A percentile compares a stretch with the other conserved stretches of the same genome.
phyloP scores from a whole-genome alignment of 495 filamentous ascomycete species.

The Peziza echinospora region DNA sequence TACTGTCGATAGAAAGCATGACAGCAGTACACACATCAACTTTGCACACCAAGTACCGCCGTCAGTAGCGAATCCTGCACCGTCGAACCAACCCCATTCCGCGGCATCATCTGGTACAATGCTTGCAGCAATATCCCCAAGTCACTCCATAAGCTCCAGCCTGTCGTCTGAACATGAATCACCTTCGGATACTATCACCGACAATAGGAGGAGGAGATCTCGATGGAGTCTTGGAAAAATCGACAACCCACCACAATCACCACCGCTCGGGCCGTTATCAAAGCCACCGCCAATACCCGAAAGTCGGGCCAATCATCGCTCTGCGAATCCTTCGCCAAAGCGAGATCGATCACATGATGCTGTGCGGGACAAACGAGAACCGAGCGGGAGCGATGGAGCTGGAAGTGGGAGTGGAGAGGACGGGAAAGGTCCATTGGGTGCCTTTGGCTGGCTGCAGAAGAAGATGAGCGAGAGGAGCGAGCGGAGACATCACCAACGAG shows the following conservation, averaged over 20 bases:
- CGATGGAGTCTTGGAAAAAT: conserved; percentile 45
- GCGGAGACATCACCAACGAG: background rate
- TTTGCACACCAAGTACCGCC: conserved; percentile 1
- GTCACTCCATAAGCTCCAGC: conserved; percentile 16
- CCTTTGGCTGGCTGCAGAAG: conserved; percentile 63
- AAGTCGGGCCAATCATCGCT: no score
- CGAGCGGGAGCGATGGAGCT: conserved; percentile 15
- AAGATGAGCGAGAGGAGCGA: conserved; percentile 66
- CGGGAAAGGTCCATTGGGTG: conserved; percentile 39
- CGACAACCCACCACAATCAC: conserved; percentile 26
- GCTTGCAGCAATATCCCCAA: conserved; percentile 54
- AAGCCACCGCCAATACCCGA: background rate
- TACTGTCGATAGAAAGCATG: conserved; percentile 2
- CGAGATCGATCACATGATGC: conserved; percentile 34
- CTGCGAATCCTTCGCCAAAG: conserved; percentile 6
- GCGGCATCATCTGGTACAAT: conserved; percentile 54
- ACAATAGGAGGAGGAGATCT: conserved; percentile 55
- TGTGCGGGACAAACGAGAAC: conserved; percentile 39
- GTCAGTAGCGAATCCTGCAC: conserved; percentile 27
- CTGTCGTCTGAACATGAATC: conserved; percentile 29
- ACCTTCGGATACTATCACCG: no score
- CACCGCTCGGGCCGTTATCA: conserved; percentile 21
- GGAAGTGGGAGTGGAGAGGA: conserved; percentile 25
- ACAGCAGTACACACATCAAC: conserved; percentile 4
- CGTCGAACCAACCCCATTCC: conserved; percentile 50